Evolutionary conservation across 2,329 filamentous ascomycete species (phyloP), one percentile per base, ranked within the genome.

Genomic region (Dothidotthia symphoricarpi): DNA sequence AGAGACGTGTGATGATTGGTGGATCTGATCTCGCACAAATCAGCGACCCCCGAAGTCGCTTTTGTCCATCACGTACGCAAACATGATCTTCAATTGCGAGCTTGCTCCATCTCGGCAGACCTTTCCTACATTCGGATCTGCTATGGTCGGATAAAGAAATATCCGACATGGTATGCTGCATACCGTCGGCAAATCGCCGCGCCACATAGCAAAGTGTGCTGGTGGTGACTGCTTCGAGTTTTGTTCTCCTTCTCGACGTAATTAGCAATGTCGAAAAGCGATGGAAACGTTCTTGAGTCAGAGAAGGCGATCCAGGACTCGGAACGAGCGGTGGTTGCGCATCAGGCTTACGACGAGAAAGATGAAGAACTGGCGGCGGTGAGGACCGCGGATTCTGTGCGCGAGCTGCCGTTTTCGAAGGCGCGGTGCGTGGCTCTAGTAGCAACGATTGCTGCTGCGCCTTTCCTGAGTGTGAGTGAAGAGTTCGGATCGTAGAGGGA

Each of bases 381-480:
- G 6, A 28, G 24, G n/a, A 47, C 43, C 2, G 28, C 33, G 6
- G 30, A 25, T 2, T 45, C 43, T 2, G 41, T 49, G 10, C 28
- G 28, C 11, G 41, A 14, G 10, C 30, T 61, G 34, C 59, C 58
- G 4, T 64, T 65, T 28, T 62, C 60, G 2, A 63, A 53, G 31
- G 57, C 57, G 15, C 45, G 55, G 28, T 59, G 51, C 36, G 54
- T 62, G 19, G 55, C 60, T 6, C 41, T 64, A 17, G 59, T 61
- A 15, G 30, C 53, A 13, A 59, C 55, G 5, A 45, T 61, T 37
- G 51, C 55, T 24, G 43, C 48, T 9, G 59, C 59, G 15, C 55
- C 60, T 3, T 64, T 66, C 29, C 32, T 65, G 37, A 65, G 60
- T 45, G 63, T 65, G 34, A 32, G 61, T 46, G 16, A 4, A 12